Percentiles rank a stretch among this genome's conserved stretches.
These are phyloP conservation scores for Podospora pseudoanserina DNA, from an alignment of 495 filamentous ascomycete species.

Conservation along the genomic window DNA sequence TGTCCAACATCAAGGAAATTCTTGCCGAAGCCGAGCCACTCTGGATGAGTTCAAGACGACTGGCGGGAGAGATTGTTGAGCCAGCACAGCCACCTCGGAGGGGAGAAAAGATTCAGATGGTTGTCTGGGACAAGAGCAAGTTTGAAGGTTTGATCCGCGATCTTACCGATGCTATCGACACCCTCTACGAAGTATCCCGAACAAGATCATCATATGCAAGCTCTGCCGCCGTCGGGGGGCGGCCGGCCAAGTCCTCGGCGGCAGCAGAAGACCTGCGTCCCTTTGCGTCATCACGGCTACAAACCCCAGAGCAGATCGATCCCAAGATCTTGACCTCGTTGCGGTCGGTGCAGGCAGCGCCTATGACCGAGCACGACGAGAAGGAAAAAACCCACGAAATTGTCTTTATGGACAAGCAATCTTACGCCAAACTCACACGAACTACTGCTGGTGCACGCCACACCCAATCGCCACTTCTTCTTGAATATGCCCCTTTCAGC, in stretches of 20 bases:
- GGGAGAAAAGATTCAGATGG: conserved; percentile 45
- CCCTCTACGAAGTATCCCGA: conserved; percentile 78
- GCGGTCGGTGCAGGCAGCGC: conserved; percentile 39
- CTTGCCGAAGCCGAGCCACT: conserved; percentile 79
- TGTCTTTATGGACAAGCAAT: conserved; percentile 52
- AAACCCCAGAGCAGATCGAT: conserved; percentile 52
- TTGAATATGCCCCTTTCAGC: conserved; percentile 66
- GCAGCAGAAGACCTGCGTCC: conserved; percentile 43
- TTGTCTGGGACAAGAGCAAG: conserved; percentile 56
- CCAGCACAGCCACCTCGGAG: conserved; percentile 29
- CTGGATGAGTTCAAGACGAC: conserved; percentile 52
- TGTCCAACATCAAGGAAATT: conserved; percentile 84
- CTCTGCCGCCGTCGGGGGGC: conserved; percentile 24
- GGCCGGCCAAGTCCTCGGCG: conserved; percentile 27
- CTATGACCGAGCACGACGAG: conserved; percentile 36
- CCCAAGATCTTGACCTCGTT: conserved; percentile 42
- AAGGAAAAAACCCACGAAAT: conserved; percentile 41
- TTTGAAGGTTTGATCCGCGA: conserved; percentile 72
- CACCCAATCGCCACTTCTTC: conserved; percentile 53
- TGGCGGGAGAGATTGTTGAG: conserved; percentile 42
- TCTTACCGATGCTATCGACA: conserved; percentile 81
- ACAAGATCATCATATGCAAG: conserved; percentile 54
- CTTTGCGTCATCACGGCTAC: conserved; percentile 54
- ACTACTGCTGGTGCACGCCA: conserved; percentile 22
- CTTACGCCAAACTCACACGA: conserved; percentile 41